These are phyloP conservation scores for Phytophthora syringae DNA, from an alignment of 352 stramenopile genomes.

Conservation along the genomic window DNA sequence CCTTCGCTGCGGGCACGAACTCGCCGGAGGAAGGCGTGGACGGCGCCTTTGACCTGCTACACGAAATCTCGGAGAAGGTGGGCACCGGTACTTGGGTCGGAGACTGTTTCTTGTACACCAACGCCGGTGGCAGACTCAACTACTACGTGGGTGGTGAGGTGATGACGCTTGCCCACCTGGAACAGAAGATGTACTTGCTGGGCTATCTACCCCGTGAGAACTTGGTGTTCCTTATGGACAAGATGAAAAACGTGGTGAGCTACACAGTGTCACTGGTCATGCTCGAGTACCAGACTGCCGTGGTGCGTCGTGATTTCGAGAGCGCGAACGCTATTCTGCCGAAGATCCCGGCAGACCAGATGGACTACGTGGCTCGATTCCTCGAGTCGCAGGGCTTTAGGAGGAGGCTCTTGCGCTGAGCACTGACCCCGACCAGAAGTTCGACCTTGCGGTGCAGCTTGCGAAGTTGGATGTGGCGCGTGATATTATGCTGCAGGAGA, in stretches of 20 bases:
- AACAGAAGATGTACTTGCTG: conserved; percentile 97
- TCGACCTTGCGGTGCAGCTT: conserved; percentile 98
- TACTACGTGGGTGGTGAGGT: conserved; percentile 99
- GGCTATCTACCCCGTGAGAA: conserved; percentile 99
- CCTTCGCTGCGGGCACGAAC: conserved; percentile 90
- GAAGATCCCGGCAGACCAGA: conserved; percentile 91
- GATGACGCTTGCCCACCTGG: conserved; percentile 97
- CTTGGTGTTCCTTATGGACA: conserved; percentile 98
- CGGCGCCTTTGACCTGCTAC: conserved; percentile 97
- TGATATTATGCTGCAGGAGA: conserved; percentile 93
- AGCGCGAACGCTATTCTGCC: conserved; percentile 97
- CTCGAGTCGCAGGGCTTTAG: conserved; percentile 98
- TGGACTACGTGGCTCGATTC: conserved; percentile 92
- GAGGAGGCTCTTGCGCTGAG: conserved; percentile 95
- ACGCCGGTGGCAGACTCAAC: conserved; percentile 93
- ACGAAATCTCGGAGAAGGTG: conserved; percentile 97
- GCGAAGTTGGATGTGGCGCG: conserved; percentile 95
- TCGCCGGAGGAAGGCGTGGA: conserved; percentile 96
- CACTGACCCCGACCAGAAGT: conserved; percentile 97
- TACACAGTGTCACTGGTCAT: conserved; percentile 94
- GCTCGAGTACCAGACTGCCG: conserved; percentile 98
- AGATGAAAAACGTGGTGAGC: conserved; percentile 94
- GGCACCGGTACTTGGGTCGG: conserved; percentile 98
- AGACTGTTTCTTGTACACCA: conserved; percentile 99
- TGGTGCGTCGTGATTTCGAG: conserved; percentile 98